Evolutionary conservation across 129 eudicot species (phyloP).

Genomic region (Saussurea involucrata): DNA sequence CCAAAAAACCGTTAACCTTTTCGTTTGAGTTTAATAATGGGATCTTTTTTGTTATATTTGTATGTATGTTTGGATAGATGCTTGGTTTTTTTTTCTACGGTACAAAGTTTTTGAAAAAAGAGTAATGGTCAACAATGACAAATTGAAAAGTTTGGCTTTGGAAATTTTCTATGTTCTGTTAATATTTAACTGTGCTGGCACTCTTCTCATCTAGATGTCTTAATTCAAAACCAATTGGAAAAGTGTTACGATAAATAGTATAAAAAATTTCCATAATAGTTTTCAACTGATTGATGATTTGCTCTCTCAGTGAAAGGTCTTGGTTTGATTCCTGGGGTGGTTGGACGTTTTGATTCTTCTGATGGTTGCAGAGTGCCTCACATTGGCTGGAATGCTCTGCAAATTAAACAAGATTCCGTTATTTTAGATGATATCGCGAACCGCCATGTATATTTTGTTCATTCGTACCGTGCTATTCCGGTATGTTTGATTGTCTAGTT

Average conservation of each 20-base stretch:
- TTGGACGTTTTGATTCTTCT: conserved; percentile 91
- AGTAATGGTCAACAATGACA: neutral
- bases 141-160: neutral
- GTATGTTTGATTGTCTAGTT: conserved; percentile 40
- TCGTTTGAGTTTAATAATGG: neutral
- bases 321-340: conserved; percentile 97
- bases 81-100: neutral
- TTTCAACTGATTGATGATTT: conserved; percentile 3
- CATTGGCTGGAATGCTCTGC: conserved; percentile 93
- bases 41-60: neutral
- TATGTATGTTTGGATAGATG: neutral
- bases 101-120: neutral
- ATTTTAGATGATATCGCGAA: conserved; percentile 75
- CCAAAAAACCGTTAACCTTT: neutral
- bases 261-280: neutral
- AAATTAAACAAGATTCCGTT: conserved; percentile 52
- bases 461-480: conserved; percentile 89
- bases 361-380: conserved; percentile 86
- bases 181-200: neutral
- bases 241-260: neutral
- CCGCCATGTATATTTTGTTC: conserved; percentile 94
- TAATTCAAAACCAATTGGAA: neutral
- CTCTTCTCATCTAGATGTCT: neutral
- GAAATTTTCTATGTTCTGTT: neutral
- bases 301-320: conserved; percentile 74